phyloP scores from a whole-genome alignment of 805 yeast genomes.

The Dipodascus geniculatus region DNA sequence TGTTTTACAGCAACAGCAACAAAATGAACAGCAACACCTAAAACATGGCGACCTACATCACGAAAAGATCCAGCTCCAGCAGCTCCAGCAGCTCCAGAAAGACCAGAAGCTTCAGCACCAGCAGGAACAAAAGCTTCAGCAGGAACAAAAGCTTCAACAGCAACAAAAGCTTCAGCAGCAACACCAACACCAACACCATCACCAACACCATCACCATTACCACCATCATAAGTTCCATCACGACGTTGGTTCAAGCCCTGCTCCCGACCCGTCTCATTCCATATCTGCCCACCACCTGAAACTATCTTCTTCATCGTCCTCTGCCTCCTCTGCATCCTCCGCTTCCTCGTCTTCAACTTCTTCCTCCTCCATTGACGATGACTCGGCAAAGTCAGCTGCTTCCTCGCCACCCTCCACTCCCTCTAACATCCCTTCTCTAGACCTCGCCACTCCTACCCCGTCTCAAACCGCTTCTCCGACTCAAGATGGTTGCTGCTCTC shows the following conservation, averaged over 20 bases:
- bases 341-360: no score
- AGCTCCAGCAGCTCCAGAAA: not conserved
- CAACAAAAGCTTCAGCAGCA: not conserved
- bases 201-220: not conserved
- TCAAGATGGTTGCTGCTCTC: slow-evolving; percentile 1
- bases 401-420: not conserved
- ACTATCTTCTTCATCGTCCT: not conserved
- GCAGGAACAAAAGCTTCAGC: not conserved
- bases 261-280: no score
- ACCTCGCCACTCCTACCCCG: slow-evolving; percentile 10
- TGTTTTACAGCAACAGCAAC: not conserved
- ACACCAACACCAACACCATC: not conserved
- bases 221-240: not conserved
- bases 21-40: not conserved
- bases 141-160: not conserved
- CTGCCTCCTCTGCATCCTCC: not conserved
- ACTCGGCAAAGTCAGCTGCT: not conserved
- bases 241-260: no score
- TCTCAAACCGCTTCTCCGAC: slow-evolving; percentile 7
- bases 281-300: not conserved
- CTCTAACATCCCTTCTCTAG: slow-evolving; percentile 1
- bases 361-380: not conserved
- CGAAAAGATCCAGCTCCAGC: not conserved
- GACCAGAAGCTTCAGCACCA: not conserved
- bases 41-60: not conserved